Evolutionary conservation across 2,329 filamentous ascomycete species (phyloP), one percentile per base, ranked within the genome.

Genomic region (Fusarium lateritium): DNA sequence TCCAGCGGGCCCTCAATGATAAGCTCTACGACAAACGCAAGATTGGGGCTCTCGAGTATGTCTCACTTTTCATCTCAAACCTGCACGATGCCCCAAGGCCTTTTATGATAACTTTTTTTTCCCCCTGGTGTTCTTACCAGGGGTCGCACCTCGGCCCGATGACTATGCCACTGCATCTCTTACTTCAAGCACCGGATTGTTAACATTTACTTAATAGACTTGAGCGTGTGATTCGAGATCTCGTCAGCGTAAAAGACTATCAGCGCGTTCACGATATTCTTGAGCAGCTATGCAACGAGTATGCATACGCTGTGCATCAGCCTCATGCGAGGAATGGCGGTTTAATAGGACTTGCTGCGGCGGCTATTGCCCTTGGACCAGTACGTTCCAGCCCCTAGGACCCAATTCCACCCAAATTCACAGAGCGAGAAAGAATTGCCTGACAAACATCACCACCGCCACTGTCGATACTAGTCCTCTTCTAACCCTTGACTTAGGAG

Each of bases 1-100:
- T 98, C 78, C 94, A 97, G 81, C 93, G 95, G 74, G 88, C 94
- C 72, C 86, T 99, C 78, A 97, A 97, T 79, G 96, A 99, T 83
- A 99, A 98, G 88, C 91, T 98, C 78, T 99, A 99, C 80, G 96
- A 99, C 79, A 97, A 97, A 85, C 90, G 97, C 78, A 99, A 99
- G 82, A 91, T 94, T 76, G 96, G 96, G 70, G 96, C 97, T 74
- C 88, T 99, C 60, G 96, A 99, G 94, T 97, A 90, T 76, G 92
- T 84, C 52, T 63, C 50, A 61, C 49, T 59, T 51, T 31, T 46
- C 47, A 57, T 47, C 28, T 44, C 53, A 50, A n/a, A 50, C 21
- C 38, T 58, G 24, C 52, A 43, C 24, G 34, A 33, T 56, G 17
- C 19, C 33, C 31, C 24, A 13, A 24, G 34, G 31, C 7, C 45